phyloP scores from a whole-genome alignment of 805 yeast species.

The Pichia membranifaciens region DNA sequence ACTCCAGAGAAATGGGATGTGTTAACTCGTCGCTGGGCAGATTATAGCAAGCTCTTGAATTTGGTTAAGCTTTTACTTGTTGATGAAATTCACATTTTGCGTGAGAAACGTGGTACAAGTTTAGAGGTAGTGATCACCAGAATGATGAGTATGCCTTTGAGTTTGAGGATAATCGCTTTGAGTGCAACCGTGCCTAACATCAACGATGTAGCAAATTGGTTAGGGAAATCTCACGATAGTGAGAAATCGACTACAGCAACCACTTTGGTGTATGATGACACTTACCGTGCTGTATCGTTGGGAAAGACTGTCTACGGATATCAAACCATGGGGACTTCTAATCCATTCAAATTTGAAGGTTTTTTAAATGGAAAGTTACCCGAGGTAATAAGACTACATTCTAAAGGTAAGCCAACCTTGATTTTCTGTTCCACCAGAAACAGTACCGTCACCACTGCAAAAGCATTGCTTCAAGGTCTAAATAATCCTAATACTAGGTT shows the following conservation, averaged over 20 bases:
- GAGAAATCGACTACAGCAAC: slow-evolving; percentile 72
- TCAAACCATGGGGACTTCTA: slow-evolving; percentile 30
- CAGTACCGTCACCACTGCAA: slow-evolving; percentile 72
- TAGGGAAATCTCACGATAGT: slow-evolving; percentile 37
- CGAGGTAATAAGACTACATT: slow-evolving; percentile 35
- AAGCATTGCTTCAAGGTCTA: slow-evolving; percentile 58
- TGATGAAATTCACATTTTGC: slow-evolving; percentile 92
- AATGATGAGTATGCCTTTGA: slow-evolving; percentile 84
- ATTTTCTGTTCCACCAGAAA: slow-evolving; percentile 78
- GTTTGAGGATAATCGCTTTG: slow-evolving; percentile 85
- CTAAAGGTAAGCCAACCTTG: slow-evolving; percentile 61
- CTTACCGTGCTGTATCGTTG: slow-evolving; percentile 88
- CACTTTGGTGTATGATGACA: slow-evolving; percentile 86
- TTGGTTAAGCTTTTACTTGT: slow-evolving; percentile 81
- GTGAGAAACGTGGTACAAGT: slow-evolving; percentile 96
- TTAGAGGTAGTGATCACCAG: slow-evolving; percentile 92
- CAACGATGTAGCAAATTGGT: slow-evolving; percentile 87
- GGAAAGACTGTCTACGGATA: slow-evolving; percentile 58
- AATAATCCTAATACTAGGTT: slow-evolving; percentile 71
- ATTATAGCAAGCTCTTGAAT: slow-evolving; percentile 75
- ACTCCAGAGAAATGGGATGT: slow-evolving; percentile 95
- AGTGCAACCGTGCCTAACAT: slow-evolving; percentile 92
- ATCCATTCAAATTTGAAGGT: slow-evolving; percentile 44
- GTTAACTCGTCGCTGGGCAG: slow-evolving; percentile 85
- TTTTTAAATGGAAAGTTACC: slow-evolving; percentile 36